Evolutionary conservation across 2,329 filamentous ascomycete genomes (phyloP), one percentile per base, ranked within the genome.

Genomic region (Polytolypa hystricis): DNA sequence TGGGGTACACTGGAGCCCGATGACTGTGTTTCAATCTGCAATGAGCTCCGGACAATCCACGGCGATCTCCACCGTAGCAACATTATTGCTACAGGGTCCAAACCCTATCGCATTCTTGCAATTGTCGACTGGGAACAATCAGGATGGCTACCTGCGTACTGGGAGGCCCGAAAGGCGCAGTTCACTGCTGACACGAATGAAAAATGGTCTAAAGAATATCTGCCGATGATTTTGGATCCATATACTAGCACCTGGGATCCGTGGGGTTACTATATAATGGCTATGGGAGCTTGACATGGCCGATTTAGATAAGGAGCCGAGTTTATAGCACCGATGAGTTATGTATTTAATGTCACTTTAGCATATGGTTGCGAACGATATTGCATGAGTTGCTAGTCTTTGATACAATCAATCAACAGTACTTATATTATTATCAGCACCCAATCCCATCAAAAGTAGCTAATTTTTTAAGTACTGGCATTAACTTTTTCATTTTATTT

Each of bases 11-110:
- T 56, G 45, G 36, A 40, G 15, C 12, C 17, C 6, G 30, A 45
- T 4, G 39, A 49, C 6, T 30, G 38, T 4, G 28, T 16, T 37
- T 8, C n/a, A 6, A 37, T 52, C 17, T 50, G 44, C 31, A 7
- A 5, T 14, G 37, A 51, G 20, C 40, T 55, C 6, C 39, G 42
- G 27, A 45, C 28, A 34, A 50, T 46, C 6, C 55, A 59, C 42
- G 47, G 45, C 17, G 56, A 61, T 45, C 48, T 61, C 23, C 53
- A 58, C 42, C 53, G 35, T 20, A 53, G 48, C 28, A 60, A 59
- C 28, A 48, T 60, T 26, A 49, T 58, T n/a, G 47, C 48, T 12
- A 32, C 32, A 17, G 12, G 38, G 14, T 18, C 38, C 20, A 16
- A 18, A 5, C 53, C 41, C 8, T 47, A 45, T 29, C 41, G 35